These are phyloP conservation scores for Nicotiana knightiana DNA, from an alignment of 257 asterid genomes.

Conservation along the genomic window DNA sequence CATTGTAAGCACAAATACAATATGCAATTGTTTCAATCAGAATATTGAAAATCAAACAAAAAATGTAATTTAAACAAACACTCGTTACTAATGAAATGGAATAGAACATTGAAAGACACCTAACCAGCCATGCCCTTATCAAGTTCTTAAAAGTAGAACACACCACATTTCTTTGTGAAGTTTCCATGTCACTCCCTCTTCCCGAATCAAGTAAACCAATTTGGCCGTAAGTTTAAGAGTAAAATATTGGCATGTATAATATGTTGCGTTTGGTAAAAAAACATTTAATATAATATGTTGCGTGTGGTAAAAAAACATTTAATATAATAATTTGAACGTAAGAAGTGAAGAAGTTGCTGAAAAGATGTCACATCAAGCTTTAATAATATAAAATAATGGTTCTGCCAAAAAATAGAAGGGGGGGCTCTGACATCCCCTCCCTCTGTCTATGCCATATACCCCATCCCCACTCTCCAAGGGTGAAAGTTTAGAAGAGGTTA, in stretches of 20 bases:
- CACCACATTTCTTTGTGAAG: background rate
- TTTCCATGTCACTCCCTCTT: background rate
- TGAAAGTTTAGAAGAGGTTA: background rate
- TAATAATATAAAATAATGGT: background rate
- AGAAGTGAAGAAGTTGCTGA: background rate
- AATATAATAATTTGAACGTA: background rate
- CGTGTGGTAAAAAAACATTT: background rate
- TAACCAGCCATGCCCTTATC: background rate
- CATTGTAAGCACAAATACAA: slow-evolving; percentile 19
- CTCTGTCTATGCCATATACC: background rate
- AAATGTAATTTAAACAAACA: background rate
- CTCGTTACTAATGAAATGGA: background rate
- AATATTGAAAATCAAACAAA: background rate
- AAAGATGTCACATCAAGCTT: background rate
- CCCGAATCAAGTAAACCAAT: background rate
- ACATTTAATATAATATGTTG: background rate
- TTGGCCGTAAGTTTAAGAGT: background rate
- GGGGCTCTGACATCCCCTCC: background rate
- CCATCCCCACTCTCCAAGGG: background rate
- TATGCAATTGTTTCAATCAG: slow-evolving; percentile 1
- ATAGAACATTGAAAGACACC: background rate
- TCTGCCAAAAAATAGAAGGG: background rate
- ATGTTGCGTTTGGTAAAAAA: background rate
- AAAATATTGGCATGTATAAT: background rate
- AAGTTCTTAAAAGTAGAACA: background rate